A percentile compares a stretch with the other conserved stretches of the same genome.
These are phyloP conservation scores for Blastobotrys parvus DNA, from an alignment of 805 yeast genomes.

Conservation along the genomic window DNA sequence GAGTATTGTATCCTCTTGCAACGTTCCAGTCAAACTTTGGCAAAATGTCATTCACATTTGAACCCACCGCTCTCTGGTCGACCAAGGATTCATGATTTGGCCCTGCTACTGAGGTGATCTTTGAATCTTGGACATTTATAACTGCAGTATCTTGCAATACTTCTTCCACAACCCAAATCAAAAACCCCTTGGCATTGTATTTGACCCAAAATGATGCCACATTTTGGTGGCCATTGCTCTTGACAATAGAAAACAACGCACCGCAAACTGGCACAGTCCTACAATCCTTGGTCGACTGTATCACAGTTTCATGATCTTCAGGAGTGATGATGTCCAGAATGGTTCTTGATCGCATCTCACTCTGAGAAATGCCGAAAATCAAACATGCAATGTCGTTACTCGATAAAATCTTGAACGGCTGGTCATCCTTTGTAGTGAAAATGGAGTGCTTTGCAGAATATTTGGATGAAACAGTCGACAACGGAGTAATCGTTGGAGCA, in stretches of 20 bases:
- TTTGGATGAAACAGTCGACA: slow-evolving; percentile 48
- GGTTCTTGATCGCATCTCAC: slow-evolving; percentile 51
- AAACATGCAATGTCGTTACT: slow-evolving; percentile 87
- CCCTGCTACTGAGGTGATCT: not conserved
- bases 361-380: slow-evolving; percentile 71
- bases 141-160: slow-evolving; percentile 38
- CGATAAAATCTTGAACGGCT: slow-evolving; percentile 76
- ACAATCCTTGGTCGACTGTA: not conserved
- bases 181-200: slow-evolving; percentile 43
- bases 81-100: not conserved
- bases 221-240: slow-evolving; percentile 56
- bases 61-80: not conserved
- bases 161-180: slow-evolving; percentile 82
- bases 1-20: slow-evolving; percentile 13
- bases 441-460: slow-evolving; percentile 65
- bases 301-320: not conserved
- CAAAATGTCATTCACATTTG: slow-evolving; percentile 12
- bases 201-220: slow-evolving; percentile 94
- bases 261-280: slow-evolving; percentile 39
- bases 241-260: slow-evolving; percentile 70
- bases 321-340: slow-evolving; percentile 52
- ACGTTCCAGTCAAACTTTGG: slow-evolving; percentile 18
- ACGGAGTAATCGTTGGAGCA: slow-evolving; percentile 43
- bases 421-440: slow-evolving; percentile 62
- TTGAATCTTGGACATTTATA: not conserved